A percentile compares a stretch with the other conserved stretches of the same genome.
phyloP scores from a whole-genome alignment of 345 rosid species.

The Bruguiera sexangula region DNA sequence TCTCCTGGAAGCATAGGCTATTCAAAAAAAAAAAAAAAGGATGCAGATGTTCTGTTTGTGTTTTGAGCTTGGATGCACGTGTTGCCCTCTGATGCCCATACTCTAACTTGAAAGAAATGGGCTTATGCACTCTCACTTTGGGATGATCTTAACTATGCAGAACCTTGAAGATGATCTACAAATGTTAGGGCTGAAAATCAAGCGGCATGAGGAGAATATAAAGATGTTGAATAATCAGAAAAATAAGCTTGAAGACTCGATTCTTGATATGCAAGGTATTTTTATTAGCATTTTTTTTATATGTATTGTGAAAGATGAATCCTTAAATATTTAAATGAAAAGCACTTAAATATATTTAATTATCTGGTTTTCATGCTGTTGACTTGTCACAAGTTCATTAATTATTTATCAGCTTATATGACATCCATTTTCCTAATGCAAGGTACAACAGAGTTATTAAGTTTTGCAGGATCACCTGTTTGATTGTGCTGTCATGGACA shows the following conservation, averaged over 20 bases:
- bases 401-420: not conserved
- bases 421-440: not conserved
- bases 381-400: not conserved
- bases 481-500: not conserved
- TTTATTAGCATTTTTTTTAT: not conserved
- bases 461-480: not conserved
- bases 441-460: not conserved
- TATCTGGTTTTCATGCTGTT: not conserved
- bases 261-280: conserved; percentile 65
- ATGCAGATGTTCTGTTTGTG: no score
- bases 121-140: not conserved
- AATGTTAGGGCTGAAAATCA: conserved; percentile 53
- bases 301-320: not conserved
- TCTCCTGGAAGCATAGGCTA: not conserved
- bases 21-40: not conserved
- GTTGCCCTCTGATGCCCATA: not conserved
- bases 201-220: conserved; percentile 61
- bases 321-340: not conserved
- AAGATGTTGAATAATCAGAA: conserved; percentile 46
- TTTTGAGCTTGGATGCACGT: no score
- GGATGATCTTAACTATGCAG: conserved; percentile 27
- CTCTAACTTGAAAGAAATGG: not conserved
- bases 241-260: conserved; percentile 53
- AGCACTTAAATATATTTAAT: not conserved
- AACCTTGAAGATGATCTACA: conserved; percentile 73